A percentile compares a stretch with the other conserved stretches of the same genome.
These are phyloP conservation scores for Neurospora crassa DNA, from an alignment of 2,329 filamentous ascomycete species.

Conservation along the genomic window DNA sequence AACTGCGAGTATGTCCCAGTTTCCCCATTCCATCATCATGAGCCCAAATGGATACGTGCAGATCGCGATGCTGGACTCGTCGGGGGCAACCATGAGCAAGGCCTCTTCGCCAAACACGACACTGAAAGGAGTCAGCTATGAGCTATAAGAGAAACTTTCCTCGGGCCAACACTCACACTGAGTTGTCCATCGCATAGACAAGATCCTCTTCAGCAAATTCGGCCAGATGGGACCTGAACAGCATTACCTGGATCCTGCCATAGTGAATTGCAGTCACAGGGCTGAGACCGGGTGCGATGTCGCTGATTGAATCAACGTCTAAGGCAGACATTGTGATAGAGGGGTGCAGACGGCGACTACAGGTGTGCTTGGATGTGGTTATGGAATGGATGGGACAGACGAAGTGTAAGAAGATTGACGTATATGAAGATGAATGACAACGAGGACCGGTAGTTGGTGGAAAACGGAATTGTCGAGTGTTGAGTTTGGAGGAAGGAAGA, in stretches of 20 bases:
- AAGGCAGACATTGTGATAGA: not conserved
- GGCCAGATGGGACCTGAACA: not conserved
- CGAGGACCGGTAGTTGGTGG: not conserved
- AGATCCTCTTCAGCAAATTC: not conserved
- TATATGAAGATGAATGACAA: not conserved
- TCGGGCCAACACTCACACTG: not conserved
- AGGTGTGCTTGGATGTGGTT: not conserved
- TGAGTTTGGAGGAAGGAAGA: not conserved
- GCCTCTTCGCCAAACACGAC: not conserved
- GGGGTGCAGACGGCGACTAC: not conserved
- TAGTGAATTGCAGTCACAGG: not conserved
- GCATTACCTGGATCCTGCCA: not conserved
- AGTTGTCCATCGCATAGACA: not conserved
- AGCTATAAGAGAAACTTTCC: not conserved
- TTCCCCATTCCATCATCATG: not conserved
- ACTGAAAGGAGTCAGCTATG: not conserved
- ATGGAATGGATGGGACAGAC: not conserved
- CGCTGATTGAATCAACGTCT: not conserved
- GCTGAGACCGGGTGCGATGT: not conserved
- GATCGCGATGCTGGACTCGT: not conserved
- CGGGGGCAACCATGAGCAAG: not conserved
- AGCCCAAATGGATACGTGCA: not conserved
- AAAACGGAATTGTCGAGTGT: not conserved
- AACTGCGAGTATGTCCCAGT: not conserved
- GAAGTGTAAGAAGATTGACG: not conserved